phyloP scores from a whole-genome alignment of 176 grass and related monocot species.

The Lolium perenne region DNA sequence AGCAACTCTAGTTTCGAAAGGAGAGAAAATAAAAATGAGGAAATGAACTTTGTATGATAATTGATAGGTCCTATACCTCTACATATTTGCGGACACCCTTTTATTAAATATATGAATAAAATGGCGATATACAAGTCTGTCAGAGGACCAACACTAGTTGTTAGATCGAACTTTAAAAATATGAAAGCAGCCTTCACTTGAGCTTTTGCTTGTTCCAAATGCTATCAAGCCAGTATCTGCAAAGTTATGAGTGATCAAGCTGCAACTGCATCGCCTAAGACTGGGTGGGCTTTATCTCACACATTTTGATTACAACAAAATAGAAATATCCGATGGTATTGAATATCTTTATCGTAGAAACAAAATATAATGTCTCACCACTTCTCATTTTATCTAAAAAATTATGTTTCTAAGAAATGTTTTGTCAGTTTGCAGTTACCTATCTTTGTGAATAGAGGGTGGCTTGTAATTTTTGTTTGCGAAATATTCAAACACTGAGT shows the following conservation, averaged over 20 bases:
- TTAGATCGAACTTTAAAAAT: background rate
- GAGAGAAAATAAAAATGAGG: background rate
- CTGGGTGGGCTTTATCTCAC: constrained; percentile 9
- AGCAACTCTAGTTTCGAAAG: constrained; percentile 4
- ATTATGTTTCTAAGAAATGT: constrained; percentile 55
- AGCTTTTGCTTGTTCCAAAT: background rate
- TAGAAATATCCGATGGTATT: background rate
- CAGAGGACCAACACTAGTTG: background rate
- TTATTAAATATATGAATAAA: constrained; percentile 11
- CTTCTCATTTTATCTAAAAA: constrained; percentile 11
- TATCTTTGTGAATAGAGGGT: constrained; percentile 95
- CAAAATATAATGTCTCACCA: background rate
- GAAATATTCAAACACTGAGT: background rate
- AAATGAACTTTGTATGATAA: background rate
- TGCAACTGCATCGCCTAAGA: constrained; percentile 9
- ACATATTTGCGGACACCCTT: background rate
- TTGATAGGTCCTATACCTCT: background rate
- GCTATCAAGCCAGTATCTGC: background rate
- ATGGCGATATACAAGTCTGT: background rate
- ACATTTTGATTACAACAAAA: background rate
- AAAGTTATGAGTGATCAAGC: background rate
- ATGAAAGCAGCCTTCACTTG: background rate
- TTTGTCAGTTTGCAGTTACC: constrained; percentile 84
- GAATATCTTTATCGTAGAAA: background rate
- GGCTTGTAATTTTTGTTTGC: constrained; percentile 44